Conservation (phyloP, 768 basidiomycete genomes). For the Holtermanniella nyarrowii region DNA sequence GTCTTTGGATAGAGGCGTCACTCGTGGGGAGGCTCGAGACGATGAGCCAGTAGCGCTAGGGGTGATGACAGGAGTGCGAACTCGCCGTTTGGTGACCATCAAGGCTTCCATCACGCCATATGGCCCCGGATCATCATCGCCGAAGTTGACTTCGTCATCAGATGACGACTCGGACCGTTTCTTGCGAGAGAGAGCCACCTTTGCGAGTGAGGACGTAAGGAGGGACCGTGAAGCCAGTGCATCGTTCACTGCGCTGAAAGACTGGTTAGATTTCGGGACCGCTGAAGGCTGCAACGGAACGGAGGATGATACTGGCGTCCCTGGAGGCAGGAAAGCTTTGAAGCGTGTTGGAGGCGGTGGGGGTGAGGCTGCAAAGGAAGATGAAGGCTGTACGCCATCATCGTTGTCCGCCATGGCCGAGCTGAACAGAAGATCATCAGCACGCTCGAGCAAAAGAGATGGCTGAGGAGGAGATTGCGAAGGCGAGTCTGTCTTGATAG, state of each 20-base stretch:
- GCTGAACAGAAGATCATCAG: slow-evolving; percentile 9
- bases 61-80: background rate
- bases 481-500: background rate
- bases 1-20: background rate
- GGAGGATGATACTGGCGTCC: background rate
- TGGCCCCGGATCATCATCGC: background rate
- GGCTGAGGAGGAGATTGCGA: background rate
- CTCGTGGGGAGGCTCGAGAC: background rate
- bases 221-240: slow-evolving; percentile 8
- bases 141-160: background rate
- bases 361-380: slow-evolving; percentile 2
- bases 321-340: slow-evolving; percentile 10
- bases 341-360: slow-evolving; percentile 4
- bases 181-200: background rate
- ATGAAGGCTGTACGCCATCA: slow-evolving; percentile 4
- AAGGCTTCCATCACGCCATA: background rate
- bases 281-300: slow-evolving; percentile 5
- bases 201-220: slow-evolving; percentile 1
- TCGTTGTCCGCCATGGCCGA: slow-evolving; percentile 5
- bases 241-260: background rate
- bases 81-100: no score
- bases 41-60: background rate
- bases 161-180: background rate
- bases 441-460: slow-evolving; percentile 12
- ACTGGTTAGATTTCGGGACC: background rate